A percentile compares a stretch with the other conserved stretches of the same genome.
Evolutionary conservation across 192 early-diverging fungal species (phyloP).

Genomic region (Linderina pennispora): DNA sequence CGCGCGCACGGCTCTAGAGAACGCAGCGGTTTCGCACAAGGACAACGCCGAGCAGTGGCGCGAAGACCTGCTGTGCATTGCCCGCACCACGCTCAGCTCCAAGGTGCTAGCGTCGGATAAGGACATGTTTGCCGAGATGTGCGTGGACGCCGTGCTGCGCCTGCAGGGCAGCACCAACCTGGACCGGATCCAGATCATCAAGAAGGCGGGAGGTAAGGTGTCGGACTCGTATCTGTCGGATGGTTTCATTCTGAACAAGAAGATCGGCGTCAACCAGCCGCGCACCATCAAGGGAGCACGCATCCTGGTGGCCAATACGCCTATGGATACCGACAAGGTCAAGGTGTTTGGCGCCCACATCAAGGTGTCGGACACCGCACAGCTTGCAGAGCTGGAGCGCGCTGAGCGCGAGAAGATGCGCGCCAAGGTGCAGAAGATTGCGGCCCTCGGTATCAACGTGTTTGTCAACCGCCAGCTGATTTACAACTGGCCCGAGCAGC

Average conservation of each 20-base stretch:
- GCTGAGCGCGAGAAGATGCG: constrained; percentile 99
- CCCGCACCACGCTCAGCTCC: constrained; percentile 92
- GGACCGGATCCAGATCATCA: constrained; percentile 99
- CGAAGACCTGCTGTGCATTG: constrained; percentile 93
- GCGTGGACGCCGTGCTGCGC: constrained; percentile 94
- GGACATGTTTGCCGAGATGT: constrained; percentile 91
- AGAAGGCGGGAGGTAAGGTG: constrained; percentile 93
- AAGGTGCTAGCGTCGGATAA: constrained; percentile 96
- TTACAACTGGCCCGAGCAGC: constrained; percentile 99
- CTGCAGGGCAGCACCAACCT: constrained; percentile 96
- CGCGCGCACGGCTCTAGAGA: constrained; percentile 81
- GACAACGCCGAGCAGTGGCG: constrained; percentile 66
- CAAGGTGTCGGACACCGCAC: constrained; percentile 91
- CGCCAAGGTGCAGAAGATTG: constrained; percentile 98
- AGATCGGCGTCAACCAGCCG: constrained; percentile 98
- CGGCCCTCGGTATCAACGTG: constrained; percentile 95
- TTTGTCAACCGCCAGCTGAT: constrained; percentile 99
- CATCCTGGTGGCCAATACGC: constrained; percentile 97
- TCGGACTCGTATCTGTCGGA: constrained; percentile 95
- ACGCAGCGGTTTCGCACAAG: constrained; percentile 75
- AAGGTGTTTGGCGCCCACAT: constrained; percentile 99
- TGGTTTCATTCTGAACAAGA: constrained; percentile 97
- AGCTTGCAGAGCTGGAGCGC: constrained; percentile 97
- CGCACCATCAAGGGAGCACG: constrained; percentile 93
- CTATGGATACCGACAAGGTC: constrained; percentile 99